These are phyloP conservation scores for Pythium monospermum DNA, from an alignment of 352 stramenopile species.

Conservation along the genomic window DNA sequence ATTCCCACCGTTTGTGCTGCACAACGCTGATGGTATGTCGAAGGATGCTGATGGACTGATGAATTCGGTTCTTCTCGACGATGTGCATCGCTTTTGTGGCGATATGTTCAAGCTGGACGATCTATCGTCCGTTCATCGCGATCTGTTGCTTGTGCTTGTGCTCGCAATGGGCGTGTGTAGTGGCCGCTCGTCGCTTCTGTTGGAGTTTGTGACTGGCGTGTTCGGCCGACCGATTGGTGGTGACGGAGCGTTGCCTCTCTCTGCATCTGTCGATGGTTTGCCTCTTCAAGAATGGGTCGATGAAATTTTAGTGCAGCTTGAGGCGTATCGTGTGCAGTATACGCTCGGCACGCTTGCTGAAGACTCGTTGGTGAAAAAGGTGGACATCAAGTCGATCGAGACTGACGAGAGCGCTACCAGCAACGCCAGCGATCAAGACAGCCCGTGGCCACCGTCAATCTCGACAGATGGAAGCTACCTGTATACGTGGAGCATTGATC, in stretches of 20 bases:
- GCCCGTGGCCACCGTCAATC: slow-evolving; percentile 31
- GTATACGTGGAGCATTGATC: slow-evolving; percentile 45
- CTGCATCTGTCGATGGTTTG: no score
- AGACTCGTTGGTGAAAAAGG: slow-evolving; percentile 33
- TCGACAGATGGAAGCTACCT: slow-evolving; percentile 62
- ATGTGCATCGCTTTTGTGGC: slow-evolving; percentile 47
- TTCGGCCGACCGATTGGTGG: no score
- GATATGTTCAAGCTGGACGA: slow-evolving; percentile 26
- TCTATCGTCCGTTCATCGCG: slow-evolving; percentile 20
- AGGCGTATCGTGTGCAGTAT: slow-evolving; percentile 54
- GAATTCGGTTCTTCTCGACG: slow-evolving; percentile 33
- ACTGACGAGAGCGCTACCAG: neutral
- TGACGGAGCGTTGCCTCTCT: no score
- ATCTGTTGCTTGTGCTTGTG: slow-evolving; percentile 42
- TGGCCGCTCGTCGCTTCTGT: slow-evolving; percentile 40
- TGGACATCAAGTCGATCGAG: slow-evolving; percentile 42
- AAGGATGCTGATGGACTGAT: slow-evolving; percentile 23
- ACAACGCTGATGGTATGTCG: neutral
- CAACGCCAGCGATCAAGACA: neutral
- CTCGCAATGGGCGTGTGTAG: slow-evolving; percentile 55
- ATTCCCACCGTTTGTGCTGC: slow-evolving; percentile 51
- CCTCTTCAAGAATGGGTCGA: slow-evolving; percentile 33
- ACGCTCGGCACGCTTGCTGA: slow-evolving; percentile 45
- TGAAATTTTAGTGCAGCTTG: slow-evolving; percentile 34
- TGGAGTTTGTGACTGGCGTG: slow-evolving; percentile 55